Conservation (phyloP, 73 alveolate species). For the Tetrahymena thermophila region DNA sequence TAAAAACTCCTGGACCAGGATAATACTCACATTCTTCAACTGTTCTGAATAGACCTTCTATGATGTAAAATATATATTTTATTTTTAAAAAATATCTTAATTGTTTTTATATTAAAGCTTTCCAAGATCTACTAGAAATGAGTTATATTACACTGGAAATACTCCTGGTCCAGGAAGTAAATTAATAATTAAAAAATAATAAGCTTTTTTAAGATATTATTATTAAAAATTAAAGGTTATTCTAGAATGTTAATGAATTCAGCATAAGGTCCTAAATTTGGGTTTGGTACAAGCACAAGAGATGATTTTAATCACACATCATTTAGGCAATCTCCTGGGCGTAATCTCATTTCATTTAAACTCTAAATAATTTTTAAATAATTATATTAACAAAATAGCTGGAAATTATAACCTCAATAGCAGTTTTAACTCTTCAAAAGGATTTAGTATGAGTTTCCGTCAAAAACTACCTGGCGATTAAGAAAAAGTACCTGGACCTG, state of each 20-base stretch:
- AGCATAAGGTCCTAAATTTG: conserved; percentile 34
- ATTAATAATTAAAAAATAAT: neutral
- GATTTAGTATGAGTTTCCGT: neutral
- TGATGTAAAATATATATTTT: neutral
- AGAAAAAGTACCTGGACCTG: neutral
- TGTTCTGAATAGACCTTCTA: conserved; percentile 21
- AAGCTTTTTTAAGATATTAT: neutral
- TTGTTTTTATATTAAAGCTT: neutral
- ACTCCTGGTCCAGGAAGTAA: conserved; percentile 43
- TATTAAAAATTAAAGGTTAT: neutral
- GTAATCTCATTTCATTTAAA: neutral
- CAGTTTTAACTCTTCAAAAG: neutral
- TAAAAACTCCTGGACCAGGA: conserved; percentile 38
- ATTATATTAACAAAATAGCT: neutral
- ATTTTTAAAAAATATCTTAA: neutral
- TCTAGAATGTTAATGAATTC: neutral
- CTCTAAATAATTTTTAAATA: neutral
- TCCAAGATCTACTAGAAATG: conserved; percentile 24
- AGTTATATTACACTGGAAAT: neutral
- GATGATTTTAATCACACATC: neutral
- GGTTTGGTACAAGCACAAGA: conserved; percentile 32
- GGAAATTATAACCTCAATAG: neutral
- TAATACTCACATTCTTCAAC: conserved; percentile 20
- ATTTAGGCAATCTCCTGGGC: neutral
- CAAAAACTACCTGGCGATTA: neutral